A percentile compares a stretch with the other conserved stretches of the same genome.
phyloP scores from a whole-genome alignment of 139 green algal species.

The Micractinium conductrix region DNA sequence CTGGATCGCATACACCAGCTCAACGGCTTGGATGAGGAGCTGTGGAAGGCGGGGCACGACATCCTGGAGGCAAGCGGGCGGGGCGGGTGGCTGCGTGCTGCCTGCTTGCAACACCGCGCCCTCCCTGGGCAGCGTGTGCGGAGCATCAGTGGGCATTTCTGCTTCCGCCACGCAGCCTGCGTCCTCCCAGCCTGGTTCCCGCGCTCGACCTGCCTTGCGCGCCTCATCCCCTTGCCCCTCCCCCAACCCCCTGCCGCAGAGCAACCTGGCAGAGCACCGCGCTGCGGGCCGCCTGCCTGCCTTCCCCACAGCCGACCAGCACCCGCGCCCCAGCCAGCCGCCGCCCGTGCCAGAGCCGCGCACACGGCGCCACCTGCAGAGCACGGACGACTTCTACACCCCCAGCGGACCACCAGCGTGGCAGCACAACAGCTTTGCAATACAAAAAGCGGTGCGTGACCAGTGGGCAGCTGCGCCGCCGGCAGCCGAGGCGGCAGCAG shows the following conservation, averaged over 20 bases:
- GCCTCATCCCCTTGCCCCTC: background rate
- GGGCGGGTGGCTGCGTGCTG: background rate
- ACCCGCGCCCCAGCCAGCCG: background rate
- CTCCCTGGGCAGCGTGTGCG: too few species aligned
- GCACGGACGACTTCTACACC: background rate
- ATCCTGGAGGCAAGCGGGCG: conserved; percentile 32
- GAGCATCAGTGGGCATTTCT: too few species aligned
- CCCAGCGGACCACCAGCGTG: background rate
- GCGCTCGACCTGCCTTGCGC: background rate
- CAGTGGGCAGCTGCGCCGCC: background rate
- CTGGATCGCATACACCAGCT: conserved; percentile 39
- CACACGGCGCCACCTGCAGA: background rate
- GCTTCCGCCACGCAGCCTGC: background rate
- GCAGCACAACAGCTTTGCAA: conserved; percentile 11
- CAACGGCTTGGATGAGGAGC: conserved; percentile 45
- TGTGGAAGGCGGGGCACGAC: conserved; percentile 41
- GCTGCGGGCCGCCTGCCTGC: conserved; percentile 16
- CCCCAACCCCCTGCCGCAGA: background rate
- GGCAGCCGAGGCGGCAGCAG: background rate
- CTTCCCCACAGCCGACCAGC: background rate
- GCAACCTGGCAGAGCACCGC: conserved; percentile 29
- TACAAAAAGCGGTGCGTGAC: background rate
- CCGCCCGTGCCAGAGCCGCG: too few species aligned
- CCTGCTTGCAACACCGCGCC: background rate
- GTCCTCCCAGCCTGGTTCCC: background rate